Evolutionary conservation across 2,329 filamentous ascomycete species (phyloP).

Genomic region (Thermochaetoides dissita): DNA sequence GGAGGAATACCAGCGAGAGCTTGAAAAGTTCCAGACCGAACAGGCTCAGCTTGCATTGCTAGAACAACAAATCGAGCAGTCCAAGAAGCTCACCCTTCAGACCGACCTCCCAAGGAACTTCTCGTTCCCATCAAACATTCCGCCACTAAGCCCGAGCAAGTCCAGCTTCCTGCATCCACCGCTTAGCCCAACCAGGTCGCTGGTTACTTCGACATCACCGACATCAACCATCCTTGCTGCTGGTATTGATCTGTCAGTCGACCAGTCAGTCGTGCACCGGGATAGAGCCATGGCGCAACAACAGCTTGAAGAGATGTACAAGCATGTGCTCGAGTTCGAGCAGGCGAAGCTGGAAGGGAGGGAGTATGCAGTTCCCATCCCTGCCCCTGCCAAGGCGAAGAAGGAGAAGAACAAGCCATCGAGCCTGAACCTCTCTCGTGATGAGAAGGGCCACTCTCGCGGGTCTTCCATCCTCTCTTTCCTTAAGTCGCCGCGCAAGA

Average conservation of each 20-base stretch:
- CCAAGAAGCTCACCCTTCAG: slow-evolving; percentile 7
- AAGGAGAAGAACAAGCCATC: slow-evolving; percentile 36
- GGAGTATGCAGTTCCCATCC: slow-evolving; percentile 29
- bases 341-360: slow-evolving; percentile 47
- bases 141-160: slow-evolving; percentile 22
- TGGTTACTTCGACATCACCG: slow-evolving; percentile 14
- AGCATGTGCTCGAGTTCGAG: slow-evolving; percentile 82
- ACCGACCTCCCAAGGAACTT: slow-evolving; percentile 27
- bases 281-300: slow-evolving; percentile 64
- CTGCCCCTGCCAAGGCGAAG: slow-evolving; percentile 19
- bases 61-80: not conserved
- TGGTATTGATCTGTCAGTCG: slow-evolving; percentile 57
- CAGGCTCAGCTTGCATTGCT: not conserved
- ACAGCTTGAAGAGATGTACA: slow-evolving; percentile 83
- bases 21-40: slow-evolving; percentile 5
- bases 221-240: slow-evolving; percentile 33
- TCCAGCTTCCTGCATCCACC: slow-evolving; percentile 17
- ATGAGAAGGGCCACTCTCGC: slow-evolving; percentile 40
- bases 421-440: slow-evolving; percentile 33
- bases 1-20: slow-evolving; percentile 10
- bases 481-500: slow-evolving; percentile 46
- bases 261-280: slow-evolving; percentile 59
- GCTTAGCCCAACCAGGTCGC: slow-evolving; percentile 19
- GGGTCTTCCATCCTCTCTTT: slow-evolving; percentile 46
- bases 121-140: slow-evolving; percentile 29